A percentile compares a stretch with the other conserved stretches of the same genome.
Conservation (phyloP, 306 rosid genomes). For the cucumber (Cucumis sativus) region DNA sequence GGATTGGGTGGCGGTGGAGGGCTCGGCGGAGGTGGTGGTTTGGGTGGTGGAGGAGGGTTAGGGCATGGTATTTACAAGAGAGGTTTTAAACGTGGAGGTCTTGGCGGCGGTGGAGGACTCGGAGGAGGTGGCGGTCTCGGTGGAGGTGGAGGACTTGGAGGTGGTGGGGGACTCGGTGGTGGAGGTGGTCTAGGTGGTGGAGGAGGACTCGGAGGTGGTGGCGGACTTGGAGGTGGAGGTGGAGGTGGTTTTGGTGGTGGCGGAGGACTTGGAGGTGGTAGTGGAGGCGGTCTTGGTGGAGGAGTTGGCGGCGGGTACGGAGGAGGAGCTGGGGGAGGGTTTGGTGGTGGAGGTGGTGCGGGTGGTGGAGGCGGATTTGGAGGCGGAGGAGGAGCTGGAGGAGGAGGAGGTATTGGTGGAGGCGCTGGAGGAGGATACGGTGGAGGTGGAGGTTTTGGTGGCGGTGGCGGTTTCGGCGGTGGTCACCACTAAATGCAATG, state of each 20-base stretch:
- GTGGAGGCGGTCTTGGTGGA: constrained; percentile 19
- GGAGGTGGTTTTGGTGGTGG: constrained; percentile 20
- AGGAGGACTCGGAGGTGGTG: neutral
- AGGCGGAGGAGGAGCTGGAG: constrained; percentile 14
- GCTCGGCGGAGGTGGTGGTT: neutral
- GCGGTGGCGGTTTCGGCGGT: constrained; percentile 13
- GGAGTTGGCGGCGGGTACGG: constrained; percentile 20
- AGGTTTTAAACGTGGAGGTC: constrained; percentile 7
- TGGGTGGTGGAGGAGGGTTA: neutral
- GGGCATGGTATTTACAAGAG: neutral
- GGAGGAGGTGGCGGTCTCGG: constrained; percentile 16
- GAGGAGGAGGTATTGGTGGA: constrained; percentile 18
- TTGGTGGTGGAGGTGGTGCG: constrained; percentile 18
- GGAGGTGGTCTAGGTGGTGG: constrained; percentile 19
- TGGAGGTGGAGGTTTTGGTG: constrained; percentile 6
- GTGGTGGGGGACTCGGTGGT: constrained; percentile 7
- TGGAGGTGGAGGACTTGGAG: constrained; percentile 14
- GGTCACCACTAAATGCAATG: constrained; percentile 11
- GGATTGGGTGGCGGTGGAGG: constrained; percentile 12
- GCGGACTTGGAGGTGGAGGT: constrained; percentile 25
- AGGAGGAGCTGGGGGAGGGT: constrained; percentile 14
- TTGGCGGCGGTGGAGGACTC: constrained; percentile 1
- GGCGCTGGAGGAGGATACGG: constrained; percentile 9
- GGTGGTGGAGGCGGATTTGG: constrained; percentile 6
- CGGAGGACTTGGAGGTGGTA: constrained; percentile 9